Base-by-base conservation (phyloP, 805 yeast genomes). In the Lachancea sp. region DNA sequence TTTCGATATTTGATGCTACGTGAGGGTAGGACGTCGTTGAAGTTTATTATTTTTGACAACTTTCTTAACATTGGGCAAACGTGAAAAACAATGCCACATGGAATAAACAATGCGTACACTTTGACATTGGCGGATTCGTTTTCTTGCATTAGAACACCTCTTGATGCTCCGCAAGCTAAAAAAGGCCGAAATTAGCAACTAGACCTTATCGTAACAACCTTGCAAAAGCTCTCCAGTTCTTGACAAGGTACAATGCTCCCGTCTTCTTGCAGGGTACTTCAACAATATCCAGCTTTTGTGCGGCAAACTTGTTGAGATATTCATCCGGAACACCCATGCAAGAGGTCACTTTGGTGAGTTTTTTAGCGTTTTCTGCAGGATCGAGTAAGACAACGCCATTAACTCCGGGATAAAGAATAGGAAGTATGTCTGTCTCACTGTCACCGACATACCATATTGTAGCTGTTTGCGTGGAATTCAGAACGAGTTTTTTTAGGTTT, bases 361-460 rank as follows among this genome's bases (percentile, higher is more conserved):
- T 59, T 20, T 46, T 26, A n/a, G 38, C 40, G 29, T 55, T 49
- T 16, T 43, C 45, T 5, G 16, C 16, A n/a, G 62, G 61, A 44
- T 57, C 49, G 8, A 59, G 10, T 29, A 60, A 30, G 15, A 61
- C 41, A 11, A 58, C 46, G 12, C 66, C 66, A 44, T 59, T 57
- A 0, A 58, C 54, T 13, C 45, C 38, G 2, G 63, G 63, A 35
- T 59, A 56, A 18, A 63, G 48, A 12, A 60, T 44, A 25, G 58
- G 38, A 13, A 61, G 48, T 13, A 62, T 38, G 47, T 63, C 67
- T 1, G 64, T 58, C 35, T 58, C 61, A 42, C 67, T 63, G 38
- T 63, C 67, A 11, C 67, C 67, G 17, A 62, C 45, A 44, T 57
- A 63, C 65, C 65, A 61, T 15, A 46, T 13, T 9, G 36, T 38